These are phyloP conservation scores for Cryphonectria nitschkei DNA, from an alignment of 2,329 filamentous ascomycete species.

Conservation along the genomic window DNA sequence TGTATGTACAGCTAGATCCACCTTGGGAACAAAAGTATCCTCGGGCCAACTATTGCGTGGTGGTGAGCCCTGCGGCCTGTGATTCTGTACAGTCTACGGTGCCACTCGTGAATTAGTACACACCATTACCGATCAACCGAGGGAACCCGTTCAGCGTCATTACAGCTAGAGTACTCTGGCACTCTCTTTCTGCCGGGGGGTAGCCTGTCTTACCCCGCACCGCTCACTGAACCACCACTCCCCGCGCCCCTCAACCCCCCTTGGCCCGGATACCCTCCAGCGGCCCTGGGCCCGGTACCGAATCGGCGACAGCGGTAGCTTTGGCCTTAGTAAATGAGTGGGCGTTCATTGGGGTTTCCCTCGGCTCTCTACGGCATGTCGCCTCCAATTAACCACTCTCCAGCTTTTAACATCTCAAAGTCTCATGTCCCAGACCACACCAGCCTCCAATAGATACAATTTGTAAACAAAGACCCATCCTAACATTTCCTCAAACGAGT, in stretches of 20 bases:
- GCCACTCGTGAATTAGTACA: background rate
- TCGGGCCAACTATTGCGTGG: background rate
- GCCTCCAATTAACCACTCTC: background rate
- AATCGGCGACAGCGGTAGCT: slow-evolving; percentile 7
- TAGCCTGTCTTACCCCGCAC: slow-evolving; percentile 17
- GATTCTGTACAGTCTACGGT: background rate
- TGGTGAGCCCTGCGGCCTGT: slow-evolving; percentile 6
- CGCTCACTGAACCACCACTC: background rate
- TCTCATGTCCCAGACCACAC: background rate
- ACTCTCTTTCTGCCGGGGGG: background rate
- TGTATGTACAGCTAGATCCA: background rate
- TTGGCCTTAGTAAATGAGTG: background rate
- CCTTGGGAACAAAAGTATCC: background rate
- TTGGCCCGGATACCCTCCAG: background rate
- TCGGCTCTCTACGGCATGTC: background rate
- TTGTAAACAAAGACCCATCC: background rate
- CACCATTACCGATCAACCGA: slow-evolving; percentile 24
- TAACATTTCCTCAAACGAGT: background rate
- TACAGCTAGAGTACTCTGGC: background rate
- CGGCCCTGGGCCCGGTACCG: slow-evolving; percentile 9
- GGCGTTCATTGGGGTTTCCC: background rate
- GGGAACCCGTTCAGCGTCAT: slow-evolving; percentile 22
- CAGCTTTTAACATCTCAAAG: background rate
- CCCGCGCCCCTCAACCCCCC: background rate
- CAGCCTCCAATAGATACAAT: too few relatives aligned